A percentile compares a stretch with the other conserved stretches of the same genome.
Evolutionary conservation across 352 stramenopile genomes (phyloP).

Genomic region (Phytopythium aichiense): DNA sequence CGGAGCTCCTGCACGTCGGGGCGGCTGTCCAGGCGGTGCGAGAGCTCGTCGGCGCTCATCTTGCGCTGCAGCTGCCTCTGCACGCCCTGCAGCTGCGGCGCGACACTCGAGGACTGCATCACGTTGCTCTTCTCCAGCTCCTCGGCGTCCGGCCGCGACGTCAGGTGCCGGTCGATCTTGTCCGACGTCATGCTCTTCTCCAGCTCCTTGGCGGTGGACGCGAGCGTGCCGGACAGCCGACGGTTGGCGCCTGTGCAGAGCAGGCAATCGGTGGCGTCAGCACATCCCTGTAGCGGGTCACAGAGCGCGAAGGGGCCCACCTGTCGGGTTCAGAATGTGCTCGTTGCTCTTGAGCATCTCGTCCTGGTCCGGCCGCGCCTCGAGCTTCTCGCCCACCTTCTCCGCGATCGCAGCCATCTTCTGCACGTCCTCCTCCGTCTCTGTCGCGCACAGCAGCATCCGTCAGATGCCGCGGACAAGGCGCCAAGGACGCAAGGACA

Average conservation of each 20-base stretch:
- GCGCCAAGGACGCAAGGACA: too few relatives aligned
- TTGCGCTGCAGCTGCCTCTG: conserved; percentile 73
- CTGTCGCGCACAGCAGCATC: conserved; percentile 6
- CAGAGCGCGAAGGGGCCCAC: conserved; percentile 1
- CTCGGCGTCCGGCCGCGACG: conserved; percentile 48
- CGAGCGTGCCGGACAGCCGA: conserved; percentile 31
- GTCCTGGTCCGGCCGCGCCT: conserved; percentile 38
- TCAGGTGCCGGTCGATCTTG: conserved; percentile 68
- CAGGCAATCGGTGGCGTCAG: background rate
- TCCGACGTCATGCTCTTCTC: conserved; percentile 52
- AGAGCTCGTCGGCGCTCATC: conserved; percentile 72
- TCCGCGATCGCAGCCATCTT: conserved; percentile 34
- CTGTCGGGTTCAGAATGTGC: conserved; percentile 45
- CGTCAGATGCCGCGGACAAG: too few relatives aligned
- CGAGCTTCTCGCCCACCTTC: conserved; percentile 39
- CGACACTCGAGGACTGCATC: conserved; percentile 45
- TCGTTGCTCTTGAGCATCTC: conserved; percentile 48
- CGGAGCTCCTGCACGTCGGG: conserved; percentile 74
- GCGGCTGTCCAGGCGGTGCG: conserved; percentile 57
- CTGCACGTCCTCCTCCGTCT: conserved; percentile 33
- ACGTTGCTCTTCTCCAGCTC: conserved; percentile 55
- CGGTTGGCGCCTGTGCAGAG: conserved; percentile 21
- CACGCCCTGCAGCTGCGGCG: conserved; percentile 55
- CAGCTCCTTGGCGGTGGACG: conserved; percentile 39
- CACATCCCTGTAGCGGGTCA: too few relatives aligned